Percentiles rank a stretch among this genome's conserved stretches.
phyloP scores from a whole-genome alignment of 2,329 filamentous ascomycete species.

The Hypoxylon sp. region DNA sequence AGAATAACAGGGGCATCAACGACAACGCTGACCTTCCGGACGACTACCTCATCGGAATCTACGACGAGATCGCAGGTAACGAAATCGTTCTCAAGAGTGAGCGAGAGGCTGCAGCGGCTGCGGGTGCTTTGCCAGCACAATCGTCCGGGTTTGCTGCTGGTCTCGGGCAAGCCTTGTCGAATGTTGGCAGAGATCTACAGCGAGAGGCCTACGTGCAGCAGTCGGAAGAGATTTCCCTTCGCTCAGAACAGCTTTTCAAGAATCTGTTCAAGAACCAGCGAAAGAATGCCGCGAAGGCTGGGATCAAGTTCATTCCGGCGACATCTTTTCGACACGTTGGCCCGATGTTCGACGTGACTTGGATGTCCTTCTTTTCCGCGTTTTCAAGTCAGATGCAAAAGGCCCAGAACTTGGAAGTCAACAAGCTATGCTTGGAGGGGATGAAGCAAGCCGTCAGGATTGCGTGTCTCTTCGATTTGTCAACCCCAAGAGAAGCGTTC shows the following conservation, averaged over 20 bases:
- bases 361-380: slow-evolving; percentile 98
- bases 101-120: slow-evolving; percentile 84
- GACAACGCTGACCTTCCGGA: slow-evolving; percentile 92
- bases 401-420: slow-evolving; percentile 89
- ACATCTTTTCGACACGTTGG: slow-evolving; percentile 95
- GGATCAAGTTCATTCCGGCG: slow-evolving; percentile 85
- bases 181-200: slow-evolving; percentile 89
- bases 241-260: slow-evolving; percentile 87
- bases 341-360: slow-evolving; percentile 98
- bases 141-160: slow-evolving; percentile 77
- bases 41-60: slow-evolving; percentile 89
- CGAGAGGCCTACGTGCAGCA: slow-evolving; percentile 93
- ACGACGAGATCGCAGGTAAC: slow-evolving; percentile 87
- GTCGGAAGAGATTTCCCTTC: slow-evolving; percentile 85
- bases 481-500: slow-evolving; percentile 94
- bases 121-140: slow-evolving; percentile 67
- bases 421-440: slow-evolving; percentile 91
- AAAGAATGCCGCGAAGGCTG: slow-evolving; percentile 73
- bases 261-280: slow-evolving; percentile 90
- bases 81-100: slow-evolving; percentile 97
- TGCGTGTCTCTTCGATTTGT: slow-evolving; percentile 89
- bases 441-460: slow-evolving; percentile 94
- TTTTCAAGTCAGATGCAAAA: slow-evolving; percentile 94
- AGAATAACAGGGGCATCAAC: slow-evolving; percentile 98
- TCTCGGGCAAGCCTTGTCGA: slow-evolving; percentile 88